phyloP scores from a whole-genome alignment of 208 protist species.

The Trichomonas tenax region DNA sequence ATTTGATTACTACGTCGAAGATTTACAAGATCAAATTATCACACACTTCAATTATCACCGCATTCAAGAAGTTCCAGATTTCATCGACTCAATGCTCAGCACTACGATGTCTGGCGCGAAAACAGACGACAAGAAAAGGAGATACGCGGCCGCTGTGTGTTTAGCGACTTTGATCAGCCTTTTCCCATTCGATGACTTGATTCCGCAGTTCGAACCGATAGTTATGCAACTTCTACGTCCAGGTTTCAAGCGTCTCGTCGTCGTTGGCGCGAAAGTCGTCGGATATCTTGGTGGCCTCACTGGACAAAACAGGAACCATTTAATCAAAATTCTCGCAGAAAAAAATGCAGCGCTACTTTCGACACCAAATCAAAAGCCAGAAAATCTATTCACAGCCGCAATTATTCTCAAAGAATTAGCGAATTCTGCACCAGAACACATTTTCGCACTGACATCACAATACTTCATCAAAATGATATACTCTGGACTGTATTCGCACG shows the following conservation, averaged over 20 bases:
- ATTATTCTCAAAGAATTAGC: background rate
- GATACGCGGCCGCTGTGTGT: background rate
- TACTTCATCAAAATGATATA: background rate
- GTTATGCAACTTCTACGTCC: background rate
- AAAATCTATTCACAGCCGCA: background rate
- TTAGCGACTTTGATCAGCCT: background rate
- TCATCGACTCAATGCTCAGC: background rate
- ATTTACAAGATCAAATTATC: slow-evolving; percentile 12
- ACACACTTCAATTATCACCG: background rate
- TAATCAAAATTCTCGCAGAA: background rate
- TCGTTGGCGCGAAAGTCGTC: background rate
- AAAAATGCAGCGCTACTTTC: background rate
- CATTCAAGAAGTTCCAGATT: background rate
- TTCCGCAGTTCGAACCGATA: background rate
- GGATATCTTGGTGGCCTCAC: background rate
- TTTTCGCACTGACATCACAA: background rate
- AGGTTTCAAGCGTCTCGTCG: background rate
- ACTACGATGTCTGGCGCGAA: background rate
- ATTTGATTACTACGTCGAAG: slow-evolving; percentile 20
- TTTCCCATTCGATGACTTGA: background rate
- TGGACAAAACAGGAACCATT: background rate
- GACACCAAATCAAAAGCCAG: background rate
- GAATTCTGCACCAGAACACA: background rate
- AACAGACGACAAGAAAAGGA: background rate
- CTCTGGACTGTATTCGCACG: background rate